Evolutionary conservation across 2,329 filamentous ascomycete genomes (phyloP).

Genomic region (Penicillium palitans): DNA sequence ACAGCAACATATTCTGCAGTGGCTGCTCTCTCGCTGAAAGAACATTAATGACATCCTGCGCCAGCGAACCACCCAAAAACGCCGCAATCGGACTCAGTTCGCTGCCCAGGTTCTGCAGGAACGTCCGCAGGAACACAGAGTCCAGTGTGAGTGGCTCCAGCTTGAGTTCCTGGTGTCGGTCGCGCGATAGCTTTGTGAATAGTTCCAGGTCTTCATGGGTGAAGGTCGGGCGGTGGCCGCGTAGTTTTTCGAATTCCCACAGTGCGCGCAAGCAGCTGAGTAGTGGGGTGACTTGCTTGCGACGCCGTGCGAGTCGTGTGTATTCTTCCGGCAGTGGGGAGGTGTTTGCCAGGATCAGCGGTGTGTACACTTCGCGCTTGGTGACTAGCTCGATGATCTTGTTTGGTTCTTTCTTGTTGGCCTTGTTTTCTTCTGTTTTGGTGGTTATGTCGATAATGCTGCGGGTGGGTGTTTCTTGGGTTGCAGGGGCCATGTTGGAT

Average conservation of each 20-base stretch:
- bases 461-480: constrained; percentile 74
- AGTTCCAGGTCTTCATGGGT: constrained; percentile 65
- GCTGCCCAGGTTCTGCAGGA: constrained; percentile 80
- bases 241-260: constrained; percentile 76
- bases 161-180: constrained; percentile 73
- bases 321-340: constrained; percentile 72
- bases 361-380: constrained; percentile 87
- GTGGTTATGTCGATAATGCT: constrained; percentile 70
- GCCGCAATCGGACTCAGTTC: constrained; percentile 86
- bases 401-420: constrained; percentile 70
- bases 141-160: constrained; percentile 67
- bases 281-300: constrained; percentile 74
- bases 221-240: constrained; percentile 58
- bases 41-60: constrained; percentile 97
- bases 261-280: constrained; percentile 84
- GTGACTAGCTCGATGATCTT: constrained; percentile 82
- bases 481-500: constrained; percentile 66
- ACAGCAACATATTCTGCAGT: constrained; percentile 90
- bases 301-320: constrained; percentile 66
- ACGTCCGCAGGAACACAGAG: constrained; percentile 74
- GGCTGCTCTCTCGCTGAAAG: constrained; percentile 88
- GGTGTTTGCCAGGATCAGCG: constrained; percentile 80
- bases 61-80: constrained; percentile 83
- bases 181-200: constrained; percentile 76
- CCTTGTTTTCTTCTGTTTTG: constrained; percentile 69